These are phyloP conservation scores for Deinandra increscens DNA, from an alignment of 129 eudicot species.

Conservation along the genomic window DNA sequence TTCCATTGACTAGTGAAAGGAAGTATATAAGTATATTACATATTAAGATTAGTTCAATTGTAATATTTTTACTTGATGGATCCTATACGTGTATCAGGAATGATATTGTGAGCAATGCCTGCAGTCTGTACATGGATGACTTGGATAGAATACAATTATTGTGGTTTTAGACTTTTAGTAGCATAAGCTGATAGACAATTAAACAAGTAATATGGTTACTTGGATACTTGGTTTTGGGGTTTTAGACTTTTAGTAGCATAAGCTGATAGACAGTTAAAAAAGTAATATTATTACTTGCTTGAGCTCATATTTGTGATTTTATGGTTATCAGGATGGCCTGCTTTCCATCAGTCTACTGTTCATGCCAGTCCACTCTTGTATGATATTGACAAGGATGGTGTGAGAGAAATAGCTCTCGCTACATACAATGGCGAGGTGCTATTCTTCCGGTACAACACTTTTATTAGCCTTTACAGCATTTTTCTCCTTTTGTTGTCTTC, in stretches of 20 bases:
- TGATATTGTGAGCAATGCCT: background rate
- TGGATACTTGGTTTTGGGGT: background rate
- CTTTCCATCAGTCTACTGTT: conserved; percentile 95
- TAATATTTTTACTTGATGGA: conserved; percentile 1
- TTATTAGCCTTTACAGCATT: conserved; percentile 15
- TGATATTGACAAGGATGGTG: conserved; percentile 98
- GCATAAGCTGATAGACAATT: background rate
- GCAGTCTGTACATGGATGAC: background rate
- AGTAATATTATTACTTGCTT: conserved; percentile 5
- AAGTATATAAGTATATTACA: background rate
- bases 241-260: background rate
- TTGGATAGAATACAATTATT: background rate
- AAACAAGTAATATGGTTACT: background rate
- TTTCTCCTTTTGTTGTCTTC: background rate
- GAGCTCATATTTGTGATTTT: conserved; percentile 9
- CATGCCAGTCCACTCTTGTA: conserved; percentile 96
- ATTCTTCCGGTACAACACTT: conserved; percentile 70
- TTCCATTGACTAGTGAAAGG: background rate
- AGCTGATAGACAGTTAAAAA: background rate
- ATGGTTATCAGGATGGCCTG: conserved; percentile 90
- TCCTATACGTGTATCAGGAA: background rate
- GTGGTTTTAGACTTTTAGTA: background rate
- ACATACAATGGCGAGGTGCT: conserved; percentile 97
- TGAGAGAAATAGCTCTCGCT: conserved; percentile 96
- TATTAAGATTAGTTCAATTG: background rate